phyloP scores from a whole-genome alignment of 768 basidiomycete genomes.

The Boletellus ananiceps region DNA sequence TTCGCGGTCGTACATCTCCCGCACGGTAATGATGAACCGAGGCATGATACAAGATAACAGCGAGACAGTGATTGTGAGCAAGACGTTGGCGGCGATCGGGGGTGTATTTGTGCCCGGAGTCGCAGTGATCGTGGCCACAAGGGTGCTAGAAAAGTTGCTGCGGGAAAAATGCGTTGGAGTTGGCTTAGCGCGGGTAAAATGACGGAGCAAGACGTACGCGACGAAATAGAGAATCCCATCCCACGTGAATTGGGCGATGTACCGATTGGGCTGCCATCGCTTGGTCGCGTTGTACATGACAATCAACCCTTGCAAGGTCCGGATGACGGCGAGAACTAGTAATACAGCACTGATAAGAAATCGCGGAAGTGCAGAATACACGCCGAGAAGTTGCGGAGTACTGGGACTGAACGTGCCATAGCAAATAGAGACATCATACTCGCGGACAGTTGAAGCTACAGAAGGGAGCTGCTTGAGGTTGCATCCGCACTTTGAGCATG shows the following conservation, averaged over 20 bases:
- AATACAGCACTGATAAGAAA: background rate
- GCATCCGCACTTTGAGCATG: too few relatives aligned
- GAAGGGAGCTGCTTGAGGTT: background rate
- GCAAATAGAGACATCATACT: background rate
- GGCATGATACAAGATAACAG: background rate
- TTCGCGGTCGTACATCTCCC: slow-evolving; percentile 2
- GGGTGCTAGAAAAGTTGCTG: background rate
- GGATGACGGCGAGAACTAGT: background rate
- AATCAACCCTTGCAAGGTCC: background rate
- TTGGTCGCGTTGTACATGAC: slow-evolving; percentile 2
- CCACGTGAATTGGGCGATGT: background rate
- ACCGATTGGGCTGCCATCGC: background rate
- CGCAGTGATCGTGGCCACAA: background rate
- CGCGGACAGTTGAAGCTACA: background rate
- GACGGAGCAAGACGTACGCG: slow-evolving; percentile 17
- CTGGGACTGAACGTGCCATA: background rate
- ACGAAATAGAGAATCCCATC: slow-evolving; percentile 10
- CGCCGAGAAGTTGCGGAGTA: background rate
- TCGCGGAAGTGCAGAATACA: background rate
- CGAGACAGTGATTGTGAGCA: background rate
- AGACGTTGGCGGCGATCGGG: background rate
- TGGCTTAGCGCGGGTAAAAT: background rate
- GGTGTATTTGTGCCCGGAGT: background rate
- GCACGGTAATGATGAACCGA: background rate
- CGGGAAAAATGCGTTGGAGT: background rate